Evolutionary conservation across 2,329 filamentous ascomycete genomes (phyloP), one percentile per base, ranked within the genome.

Genomic region (Aspergillus felis): DNA sequence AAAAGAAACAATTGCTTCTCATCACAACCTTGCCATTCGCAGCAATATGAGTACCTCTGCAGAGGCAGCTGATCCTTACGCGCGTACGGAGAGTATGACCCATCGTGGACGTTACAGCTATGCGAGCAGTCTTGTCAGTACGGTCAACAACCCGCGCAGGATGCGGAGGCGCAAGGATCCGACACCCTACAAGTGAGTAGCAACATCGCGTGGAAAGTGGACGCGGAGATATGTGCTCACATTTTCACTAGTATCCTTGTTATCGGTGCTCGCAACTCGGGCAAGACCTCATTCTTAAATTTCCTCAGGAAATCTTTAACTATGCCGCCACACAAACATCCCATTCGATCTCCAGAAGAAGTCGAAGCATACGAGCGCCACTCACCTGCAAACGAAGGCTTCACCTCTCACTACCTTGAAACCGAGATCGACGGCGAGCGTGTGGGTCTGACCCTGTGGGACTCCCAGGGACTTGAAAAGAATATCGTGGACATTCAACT

Each of bases 91-190:
- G 79, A 97, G 93, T 82, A 97, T 97, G 91, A 92, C 93, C 66
- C 88, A 97, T 76, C 91, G 94, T 66, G 92, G 93, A 59, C 89
- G 94, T 64, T 96, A 96, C 78, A 97, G 92, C 79, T 97, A 97
- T 77, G 92, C 93, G 57, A 96, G 90, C 78, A 95, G 90, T 76
- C 89, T 90, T 54, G 85, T 93, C 64, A 96, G 91, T 80, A 89
- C 91, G 59, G 86, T 96, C 78, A 96, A 96, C 79, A 96, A 89
- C 74, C 93, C 94, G 62, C 87, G 94, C 64, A 87, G 92, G 71
- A 88, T 97, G 64, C 87, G 94, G 68, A 89, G 93, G 80, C 88
- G 94, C 79, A 97, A 96, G 81, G 94, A 99, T 71, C 94, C 94
- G 8, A 97, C 93, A 10, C 92, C 94, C 0, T 96, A 97, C 84